phyloP scores from a whole-genome alignment of 2,329 filamentous ascomycete species.

The Pseudogymnoascus sp. region DNA sequence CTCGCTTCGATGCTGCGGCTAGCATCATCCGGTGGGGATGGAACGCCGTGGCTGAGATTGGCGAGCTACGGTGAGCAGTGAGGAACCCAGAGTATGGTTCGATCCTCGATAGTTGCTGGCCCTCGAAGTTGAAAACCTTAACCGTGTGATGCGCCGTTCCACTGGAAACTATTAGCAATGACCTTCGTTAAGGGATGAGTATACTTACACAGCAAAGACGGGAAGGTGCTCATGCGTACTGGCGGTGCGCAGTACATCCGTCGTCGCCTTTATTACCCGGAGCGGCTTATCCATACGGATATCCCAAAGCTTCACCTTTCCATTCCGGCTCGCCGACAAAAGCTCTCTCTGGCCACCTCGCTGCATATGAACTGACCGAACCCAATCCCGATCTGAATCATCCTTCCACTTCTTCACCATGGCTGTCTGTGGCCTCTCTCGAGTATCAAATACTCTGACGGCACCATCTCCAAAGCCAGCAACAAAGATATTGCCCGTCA shows the following conservation, averaged over 20 bases:
- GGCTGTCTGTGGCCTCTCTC: slow-evolving; percentile 71
- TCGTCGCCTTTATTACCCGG: slow-evolving; percentile 65
- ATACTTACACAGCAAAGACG: slow-evolving; percentile 82
- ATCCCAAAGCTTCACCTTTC: slow-evolving; percentile 93
- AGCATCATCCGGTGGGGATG: slow-evolving; percentile 92
- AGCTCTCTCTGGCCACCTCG: slow-evolving; percentile 88
- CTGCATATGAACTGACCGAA: slow-evolving; percentile 94
- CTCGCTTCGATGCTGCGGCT: slow-evolving; percentile 76
- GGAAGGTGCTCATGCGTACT: slow-evolving; percentile 95
- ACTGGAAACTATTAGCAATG: slow-evolving; percentile 39
- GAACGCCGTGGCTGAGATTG: slow-evolving; percentile 85
- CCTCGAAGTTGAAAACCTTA: slow-evolving; percentile 86
- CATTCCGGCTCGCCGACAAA: slow-evolving; percentile 81
- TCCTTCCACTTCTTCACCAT: slow-evolving; percentile 98
- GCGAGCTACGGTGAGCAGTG: slow-evolving; percentile 68
- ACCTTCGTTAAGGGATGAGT: neutral
- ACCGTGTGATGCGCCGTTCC: slow-evolving; percentile 83
- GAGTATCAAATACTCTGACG: slow-evolving; percentile 87
- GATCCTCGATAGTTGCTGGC: slow-evolving; percentile 68
- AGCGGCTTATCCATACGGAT: slow-evolving; percentile 77
- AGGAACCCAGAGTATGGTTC: slow-evolving; percentile 89
- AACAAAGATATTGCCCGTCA: slow-evolving; percentile 92
- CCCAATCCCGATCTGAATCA: slow-evolving; percentile 77
- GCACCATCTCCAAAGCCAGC: slow-evolving; percentile 95
- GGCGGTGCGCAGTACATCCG: slow-evolving; percentile 71